Evolutionary conservation across 441 rosid species (phyloP).

Genomic region (Pelargonium cotyledonis): DNA sequence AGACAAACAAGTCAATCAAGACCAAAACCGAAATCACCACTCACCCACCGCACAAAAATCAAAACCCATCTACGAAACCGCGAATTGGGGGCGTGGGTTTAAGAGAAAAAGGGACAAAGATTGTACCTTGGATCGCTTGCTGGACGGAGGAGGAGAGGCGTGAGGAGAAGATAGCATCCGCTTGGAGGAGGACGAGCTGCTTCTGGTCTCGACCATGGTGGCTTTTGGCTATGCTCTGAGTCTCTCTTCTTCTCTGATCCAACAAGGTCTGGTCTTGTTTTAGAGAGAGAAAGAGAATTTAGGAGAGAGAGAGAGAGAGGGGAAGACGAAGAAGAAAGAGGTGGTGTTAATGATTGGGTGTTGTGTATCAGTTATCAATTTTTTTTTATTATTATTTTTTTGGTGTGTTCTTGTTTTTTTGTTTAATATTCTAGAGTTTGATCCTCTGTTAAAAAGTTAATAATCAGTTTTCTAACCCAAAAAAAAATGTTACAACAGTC

Average conservation of each 20-base stretch:
- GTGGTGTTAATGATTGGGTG: conserved; percentile 9
- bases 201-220: conserved; percentile 88
- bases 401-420: background rate
- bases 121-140: conserved; percentile 70
- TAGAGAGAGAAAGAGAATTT: background rate
- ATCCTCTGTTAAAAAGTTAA: no score
- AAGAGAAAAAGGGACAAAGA: conserved; percentile 9
- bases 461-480: no score
- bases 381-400: background rate
- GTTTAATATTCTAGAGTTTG: no score
- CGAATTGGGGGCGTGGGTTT: conserved; percentile 4
- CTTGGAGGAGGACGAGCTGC: conserved; percentile 81
- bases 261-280: conserved; percentile 12
- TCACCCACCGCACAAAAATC: background rate
- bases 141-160: conserved; percentile 40
- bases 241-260: conserved; percentile 28
- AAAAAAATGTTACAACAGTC: no score
- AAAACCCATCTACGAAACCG: conserved; percentile 1
- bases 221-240: background rate
- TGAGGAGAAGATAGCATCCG: conserved; percentile 50
- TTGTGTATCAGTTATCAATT: conserved; percentile 2
- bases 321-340: conserved; percentile 1
- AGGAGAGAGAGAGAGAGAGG: conserved; percentile 5
- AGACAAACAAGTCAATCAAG: conserved; percentile 18
- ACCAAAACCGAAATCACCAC: background rate